Base-by-base conservation (phyloP, 163 green algal species). In the Scenedesmus sp. region DNA sequence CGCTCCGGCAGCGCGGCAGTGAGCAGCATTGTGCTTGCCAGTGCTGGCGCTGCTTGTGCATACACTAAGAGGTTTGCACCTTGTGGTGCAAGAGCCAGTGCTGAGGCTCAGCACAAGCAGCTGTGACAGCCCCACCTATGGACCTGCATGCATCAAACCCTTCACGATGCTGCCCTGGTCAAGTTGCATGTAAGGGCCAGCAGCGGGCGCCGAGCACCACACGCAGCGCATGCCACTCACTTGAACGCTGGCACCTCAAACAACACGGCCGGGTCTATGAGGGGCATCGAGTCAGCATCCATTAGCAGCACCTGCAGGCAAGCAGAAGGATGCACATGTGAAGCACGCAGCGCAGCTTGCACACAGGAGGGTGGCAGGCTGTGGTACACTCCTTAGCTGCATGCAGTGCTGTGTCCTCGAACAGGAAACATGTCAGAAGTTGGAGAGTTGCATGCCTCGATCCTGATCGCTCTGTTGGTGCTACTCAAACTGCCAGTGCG, bases 201-300 rank as follows among this genome's bases (percentile, higher is more conserved):
- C 40, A 18, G 42, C 33, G 72, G 20, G 40, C 18, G 20, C 1
- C 26, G 16, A 44, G 35, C 42, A 37, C 12, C 46, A 44, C 46
- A n/a, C 16, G 78, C 42, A 56, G 13, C 33, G 43, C 10, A 83
- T 83, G 43, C 20, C 9, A 26, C 81, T 49, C 56, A 78, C 73
- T 83, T 40, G 85, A 90, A 90, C 7, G n/a, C n/a, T 35, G 40
- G 16, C 33, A 49, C 43, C 1, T 78, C 70, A 26, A 93, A 91
- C 7, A 93, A 37, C 9, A 85, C 24, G 42, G 86, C 85, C 7
- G 85, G 90, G n/a, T 72, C 59, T 15, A 85, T 59, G 15, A 93
- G 76, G 12, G 90, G 90, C 43, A 93, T 87, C 33, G 85, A 88
- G 84, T 93, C 90, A 42, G 90, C 84, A 78, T 93, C 90, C 30